Evolutionary conservation across 345 rosid genomes (phyloP).

Genomic region (Syzygium oleosum): DNA sequence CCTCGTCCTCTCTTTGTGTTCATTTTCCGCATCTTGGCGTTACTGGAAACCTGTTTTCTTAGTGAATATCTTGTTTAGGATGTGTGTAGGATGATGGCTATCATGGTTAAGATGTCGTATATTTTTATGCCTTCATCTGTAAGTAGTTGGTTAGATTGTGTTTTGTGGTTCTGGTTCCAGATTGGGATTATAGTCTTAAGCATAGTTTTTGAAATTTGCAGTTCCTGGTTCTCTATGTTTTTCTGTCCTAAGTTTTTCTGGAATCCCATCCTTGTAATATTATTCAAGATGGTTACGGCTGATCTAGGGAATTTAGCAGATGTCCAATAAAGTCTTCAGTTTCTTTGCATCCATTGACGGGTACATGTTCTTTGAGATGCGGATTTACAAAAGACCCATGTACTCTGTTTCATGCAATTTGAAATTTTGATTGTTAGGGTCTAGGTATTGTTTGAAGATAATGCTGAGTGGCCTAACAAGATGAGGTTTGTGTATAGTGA

Average conservation of each 20-base stretch:
- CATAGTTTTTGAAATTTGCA: neutral
- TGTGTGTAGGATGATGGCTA: accelerated
- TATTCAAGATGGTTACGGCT: accelerated
- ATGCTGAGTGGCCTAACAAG: accelerated
- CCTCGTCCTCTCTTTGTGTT: neutral
- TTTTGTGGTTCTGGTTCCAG: neutral
- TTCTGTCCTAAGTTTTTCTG: accelerated
- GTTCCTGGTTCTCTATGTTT: neutral
- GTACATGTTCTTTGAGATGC: accelerated
- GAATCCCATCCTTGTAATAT: accelerated
- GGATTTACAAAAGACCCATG: neutral
- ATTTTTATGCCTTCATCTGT: accelerated
- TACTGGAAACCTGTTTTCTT: accelerated
- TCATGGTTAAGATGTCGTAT: accelerated
- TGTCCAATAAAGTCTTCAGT: accelerated
- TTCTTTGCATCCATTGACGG: accelerated
- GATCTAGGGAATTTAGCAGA: neutral
- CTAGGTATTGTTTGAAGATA: neutral
- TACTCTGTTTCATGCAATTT: accelerated
- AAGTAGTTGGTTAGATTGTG: neutral
- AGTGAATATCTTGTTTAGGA: neutral
- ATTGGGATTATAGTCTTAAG: neutral
- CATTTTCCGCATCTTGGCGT: neutral
- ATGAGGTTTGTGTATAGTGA: accelerated
- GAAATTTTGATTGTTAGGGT: neutral